Percentiles rank a stretch among this genome's conserved stretches.
These are phyloP conservation scores for Magnusiomyces suaveolens DNA, from an alignment of 1,139 yeast genomes.

Conservation along the genomic window DNA sequence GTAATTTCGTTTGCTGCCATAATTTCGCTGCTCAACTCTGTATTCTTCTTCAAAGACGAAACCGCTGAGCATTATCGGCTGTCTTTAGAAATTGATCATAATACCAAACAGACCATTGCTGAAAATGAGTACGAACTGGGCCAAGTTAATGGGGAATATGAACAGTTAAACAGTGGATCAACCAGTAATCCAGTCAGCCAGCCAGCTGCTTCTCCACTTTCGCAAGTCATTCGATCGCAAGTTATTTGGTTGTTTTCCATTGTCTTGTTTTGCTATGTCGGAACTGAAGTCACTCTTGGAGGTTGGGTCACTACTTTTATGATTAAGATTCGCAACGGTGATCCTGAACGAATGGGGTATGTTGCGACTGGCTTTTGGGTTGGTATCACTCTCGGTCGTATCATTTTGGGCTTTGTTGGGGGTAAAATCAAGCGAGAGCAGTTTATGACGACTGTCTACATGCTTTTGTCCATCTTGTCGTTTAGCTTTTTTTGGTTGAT, in stretches of 20 bases:
- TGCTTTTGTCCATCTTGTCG: constrained; percentile 19
- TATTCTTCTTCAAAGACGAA: constrained; percentile 20
- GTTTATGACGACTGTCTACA: constrained; percentile 18
- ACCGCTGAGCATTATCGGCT: constrained; percentile 16
- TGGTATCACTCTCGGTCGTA: constrained; percentile 55
- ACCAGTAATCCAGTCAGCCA: background rate
- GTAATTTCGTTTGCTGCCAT: constrained; percentile 38
- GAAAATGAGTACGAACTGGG: background rate
- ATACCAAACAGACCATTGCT: background rate
- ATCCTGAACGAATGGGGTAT: constrained; percentile 43
- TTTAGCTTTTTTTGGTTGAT: constrained; percentile 26
- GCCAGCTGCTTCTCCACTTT: background rate
- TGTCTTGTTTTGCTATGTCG: constrained; percentile 55
- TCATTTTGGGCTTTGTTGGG: constrained; percentile 34
- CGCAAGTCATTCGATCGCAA: constrained; percentile 17
- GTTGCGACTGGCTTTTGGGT: constrained; percentile 67
- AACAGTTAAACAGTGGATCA: background rate
- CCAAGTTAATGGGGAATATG: background rate
- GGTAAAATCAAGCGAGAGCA: constrained; percentile 24
- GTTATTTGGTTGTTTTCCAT: constrained; percentile 45
- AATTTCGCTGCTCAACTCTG: constrained; percentile 21
- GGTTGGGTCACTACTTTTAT: constrained; percentile 65
- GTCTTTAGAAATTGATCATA: background rate
- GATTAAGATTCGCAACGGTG: constrained; percentile 46
- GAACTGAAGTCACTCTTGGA: constrained; percentile 58